phyloP scores from a whole-genome alignment of 371 early-diverging fungal genomes.

The Lichtheimia ornata region DNA sequence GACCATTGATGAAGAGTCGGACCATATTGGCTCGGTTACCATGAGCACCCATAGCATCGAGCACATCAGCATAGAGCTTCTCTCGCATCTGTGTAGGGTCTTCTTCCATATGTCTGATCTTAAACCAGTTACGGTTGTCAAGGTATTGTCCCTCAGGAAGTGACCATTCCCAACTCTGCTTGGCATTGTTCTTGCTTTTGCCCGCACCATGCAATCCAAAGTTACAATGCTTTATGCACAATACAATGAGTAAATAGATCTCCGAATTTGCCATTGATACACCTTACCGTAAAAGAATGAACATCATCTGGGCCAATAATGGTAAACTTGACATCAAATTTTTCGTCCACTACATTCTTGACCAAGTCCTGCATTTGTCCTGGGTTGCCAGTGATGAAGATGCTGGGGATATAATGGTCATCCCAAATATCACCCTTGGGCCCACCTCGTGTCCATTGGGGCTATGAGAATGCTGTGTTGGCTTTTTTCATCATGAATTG shows the following conservation, averaged over 20 bases:
- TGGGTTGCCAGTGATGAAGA: conserved; percentile 43
- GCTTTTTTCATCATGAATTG: not conserved
- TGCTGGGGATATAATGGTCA: conserved; percentile 51
- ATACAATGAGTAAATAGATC: not conserved
- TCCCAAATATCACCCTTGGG: conserved; percentile 47
- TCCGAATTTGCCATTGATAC: too few species aligned
- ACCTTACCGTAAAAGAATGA: conserved; percentile 28
- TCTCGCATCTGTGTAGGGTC: conserved; percentile 65
- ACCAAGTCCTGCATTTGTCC: conserved; percentile 29
- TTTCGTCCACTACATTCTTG: conserved; percentile 24
- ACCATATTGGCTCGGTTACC: conserved; percentile 55
- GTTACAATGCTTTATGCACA: conserved; percentile 9
- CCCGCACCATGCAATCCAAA: conserved; percentile 60
- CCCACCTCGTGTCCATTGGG: conserved; percentile 54
- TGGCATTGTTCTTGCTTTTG: conserved; percentile 58
- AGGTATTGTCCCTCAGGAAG: conserved; percentile 31
- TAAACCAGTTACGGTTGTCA: conserved; percentile 52
- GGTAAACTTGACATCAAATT: conserved; percentile 35
- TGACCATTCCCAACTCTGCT: conserved; percentile 58
- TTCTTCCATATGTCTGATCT: conserved; percentile 59
- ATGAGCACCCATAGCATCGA: conserved; percentile 50
- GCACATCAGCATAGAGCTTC: conserved; percentile 54
- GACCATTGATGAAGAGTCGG: conserved; percentile 53
- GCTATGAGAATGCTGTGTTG: conserved; percentile 20
- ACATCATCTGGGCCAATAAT: conserved; percentile 46